Base-by-base conservation (phyloP, 2,329 filamentous ascomycete species). In the Arthroderma uncinatum region DNA sequence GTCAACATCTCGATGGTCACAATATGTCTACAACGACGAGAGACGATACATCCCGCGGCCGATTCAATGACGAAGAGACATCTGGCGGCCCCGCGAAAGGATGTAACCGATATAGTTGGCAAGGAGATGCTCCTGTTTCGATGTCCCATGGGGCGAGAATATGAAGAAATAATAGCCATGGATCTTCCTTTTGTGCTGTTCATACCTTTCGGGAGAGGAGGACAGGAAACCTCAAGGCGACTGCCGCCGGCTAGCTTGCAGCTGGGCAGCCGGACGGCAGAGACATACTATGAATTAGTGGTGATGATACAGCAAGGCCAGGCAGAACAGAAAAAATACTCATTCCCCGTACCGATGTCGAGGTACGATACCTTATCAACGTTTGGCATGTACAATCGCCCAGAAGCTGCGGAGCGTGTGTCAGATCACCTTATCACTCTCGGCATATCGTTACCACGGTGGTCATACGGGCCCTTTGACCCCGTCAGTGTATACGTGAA, bases 331-430 rank as follows among this genome's bases (percentile, higher is more conserved):
- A 89, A 88, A 73, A 94, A 94, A 73, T 93, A 94, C 72, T 78
- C 84, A 3, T 96, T 96, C 64, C 89, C 93, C 1, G 87, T 97
- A 39, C 92, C 92, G 1, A 82, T 98, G 64, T 84, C 89, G 63
- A 82, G 93, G 68, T 98, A 97, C 75, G 93, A 98, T 71, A 98
- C 92, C 1, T 78, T 98, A 53, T 96, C 91, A 42, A 97, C 93
- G 1, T 98, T 98, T 74, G 93, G 93, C 73, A 97, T 97, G 93
- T 98, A 97, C 77, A 97, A 97, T 74, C 86, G 90, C 56, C 92
- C 91, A 14, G 92, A 96, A 71, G 87, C 86, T 59, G 89, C 89
- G 57, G 86, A 94, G 66, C 82, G 85, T 59, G 88, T 90, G 33
- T 83, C 87, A 54, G 93, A 97, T 74, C 93, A 95, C 71, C 76